A percentile compares a stretch with the other conserved stretches of the same genome.
Evolutionary conservation across 2,329 filamentous ascomycete genomes (phyloP).

Genomic region (Zymoseptoria passerinii): DNA sequence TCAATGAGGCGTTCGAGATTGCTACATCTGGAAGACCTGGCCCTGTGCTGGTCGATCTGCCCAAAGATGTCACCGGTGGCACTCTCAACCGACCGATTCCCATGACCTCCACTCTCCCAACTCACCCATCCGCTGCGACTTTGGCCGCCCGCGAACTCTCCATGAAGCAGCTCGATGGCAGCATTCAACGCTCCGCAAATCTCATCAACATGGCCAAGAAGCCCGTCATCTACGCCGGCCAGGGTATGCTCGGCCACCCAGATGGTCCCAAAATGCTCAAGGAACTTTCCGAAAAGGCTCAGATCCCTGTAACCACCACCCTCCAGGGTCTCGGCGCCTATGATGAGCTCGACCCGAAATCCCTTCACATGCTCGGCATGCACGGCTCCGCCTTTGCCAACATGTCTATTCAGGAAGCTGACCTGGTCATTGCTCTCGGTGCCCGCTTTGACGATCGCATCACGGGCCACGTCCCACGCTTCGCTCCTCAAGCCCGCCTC

Average conservation of each 20-base stretch:
- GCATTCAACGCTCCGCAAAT: constrained; percentile 67
- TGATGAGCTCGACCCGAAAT: constrained; percentile 88
- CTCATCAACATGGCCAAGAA: constrained; percentile 86
- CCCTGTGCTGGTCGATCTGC: constrained; percentile 88
- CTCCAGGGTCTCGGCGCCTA: constrained; percentile 87
- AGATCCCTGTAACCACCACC: constrained; percentile 91
- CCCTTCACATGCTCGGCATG: constrained; percentile 98
- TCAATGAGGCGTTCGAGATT: constrained; percentile 98
- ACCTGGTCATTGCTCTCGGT: constrained; percentile 90
- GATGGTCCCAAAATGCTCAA: constrained; percentile 73
- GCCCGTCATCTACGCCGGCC: constrained; percentile 89
- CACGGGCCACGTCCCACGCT: constrained; percentile 70
- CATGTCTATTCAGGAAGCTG: constrained; percentile 94
- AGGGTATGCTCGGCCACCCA: constrained; percentile 73
- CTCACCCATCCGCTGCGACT: constrained; percentile 77
- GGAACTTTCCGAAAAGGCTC: constrained; percentile 80
- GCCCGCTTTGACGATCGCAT: constrained; percentile 96
- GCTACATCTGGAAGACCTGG: constrained; percentile 89
- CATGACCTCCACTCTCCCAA: constrained; percentile 61
- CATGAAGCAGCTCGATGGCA: constrained; percentile 61
- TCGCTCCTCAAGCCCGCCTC: constrained; percentile 77
- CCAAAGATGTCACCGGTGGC: constrained; percentile 89
- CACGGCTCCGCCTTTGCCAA: constrained; percentile 96
- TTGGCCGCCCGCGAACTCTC: constrained; percentile 67
- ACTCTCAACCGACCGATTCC: constrained; percentile 79